Percentiles rank a stretch among this genome's conserved stretches.
These are phyloP conservation scores for Lipomyces yamadae DNA, from an alignment of 805 yeast species.

Conservation along the genomic window DNA sequence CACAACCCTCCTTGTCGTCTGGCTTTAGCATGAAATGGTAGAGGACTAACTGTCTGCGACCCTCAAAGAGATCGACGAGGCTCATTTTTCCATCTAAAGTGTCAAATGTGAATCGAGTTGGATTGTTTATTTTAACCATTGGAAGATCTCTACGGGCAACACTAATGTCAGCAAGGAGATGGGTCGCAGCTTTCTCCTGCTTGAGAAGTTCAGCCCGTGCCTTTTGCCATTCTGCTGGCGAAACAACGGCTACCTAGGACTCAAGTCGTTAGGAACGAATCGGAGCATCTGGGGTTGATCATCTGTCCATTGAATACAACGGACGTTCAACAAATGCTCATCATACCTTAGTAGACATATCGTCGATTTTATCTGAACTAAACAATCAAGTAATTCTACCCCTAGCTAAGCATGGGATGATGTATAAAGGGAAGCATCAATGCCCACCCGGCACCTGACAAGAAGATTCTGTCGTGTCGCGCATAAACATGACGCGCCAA, in stretches of 20 bases:
- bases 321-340: no score
- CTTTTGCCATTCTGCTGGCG: conserved; percentile 1
- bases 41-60: not conserved
- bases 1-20: not conserved
- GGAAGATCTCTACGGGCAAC: not conserved
- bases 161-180: not conserved
- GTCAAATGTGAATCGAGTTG: not conserved
- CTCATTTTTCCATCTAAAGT: not conserved
- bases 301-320: no score
- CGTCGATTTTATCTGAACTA: no score
- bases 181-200: conserved; percentile 3
- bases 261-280: not conserved
- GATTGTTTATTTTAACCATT: not conserved
- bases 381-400: no score
- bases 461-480: no score
- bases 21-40: conserved; percentile 6
- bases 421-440: no score
- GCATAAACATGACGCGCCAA: no score
- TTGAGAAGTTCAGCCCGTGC: not conserved
- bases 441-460: no score
- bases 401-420: no score
- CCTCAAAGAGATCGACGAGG: conserved; percentile 1
- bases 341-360: no score
- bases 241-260: not conserved
- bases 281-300: not conserved